A percentile compares a stretch with the other conserved stretches of the same genome.
These are phyloP conservation scores for Suillus subluteus DNA, from an alignment of 768 basidiomycete genomes.

Conservation along the genomic window DNA sequence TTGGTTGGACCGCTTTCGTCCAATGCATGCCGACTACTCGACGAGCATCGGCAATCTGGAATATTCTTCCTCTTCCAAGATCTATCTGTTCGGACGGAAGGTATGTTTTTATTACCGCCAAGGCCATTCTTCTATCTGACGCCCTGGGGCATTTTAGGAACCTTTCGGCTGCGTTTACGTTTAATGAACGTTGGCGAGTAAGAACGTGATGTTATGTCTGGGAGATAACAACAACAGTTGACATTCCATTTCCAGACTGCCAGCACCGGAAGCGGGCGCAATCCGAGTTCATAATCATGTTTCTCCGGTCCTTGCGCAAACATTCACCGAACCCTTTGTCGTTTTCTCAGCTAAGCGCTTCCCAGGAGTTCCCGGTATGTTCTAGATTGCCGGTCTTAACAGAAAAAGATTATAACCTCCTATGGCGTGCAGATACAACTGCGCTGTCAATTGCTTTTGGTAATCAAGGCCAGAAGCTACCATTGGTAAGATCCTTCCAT, in stretches of 20 bases:
- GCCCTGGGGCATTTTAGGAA: conserved; percentile 50
- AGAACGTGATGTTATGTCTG: conserved; percentile 42
- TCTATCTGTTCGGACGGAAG: conserved; percentile 91
- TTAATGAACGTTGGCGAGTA: conserved; percentile 92
- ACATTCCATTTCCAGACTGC: conserved; percentile 49
- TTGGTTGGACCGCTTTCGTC: conserved; percentile 89
- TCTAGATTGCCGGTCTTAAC: conserved; percentile 21
- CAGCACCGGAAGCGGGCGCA: conserved; percentile 74
- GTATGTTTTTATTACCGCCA: conserved; percentile 44
- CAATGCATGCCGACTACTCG: conserved; percentile 81
- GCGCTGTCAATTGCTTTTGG: conserved; percentile 87
- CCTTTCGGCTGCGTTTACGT: conserved; percentile 83
- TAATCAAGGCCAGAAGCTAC: conserved; percentile 89
- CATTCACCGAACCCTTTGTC: conserved; percentile 80
- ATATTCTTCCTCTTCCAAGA: conserved; percentile 97
- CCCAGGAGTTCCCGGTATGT: conserved; percentile 87
- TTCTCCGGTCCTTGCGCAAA: conserved; percentile 82
- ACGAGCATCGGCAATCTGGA: conserved; percentile 84
- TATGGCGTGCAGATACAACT: conserved; percentile 67
- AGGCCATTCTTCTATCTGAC: conserved; percentile 26
- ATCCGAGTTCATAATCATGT: conserved; percentile 64
- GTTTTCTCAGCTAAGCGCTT: conserved; percentile 95
- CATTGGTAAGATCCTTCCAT: conserved; percentile 60
- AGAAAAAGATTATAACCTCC: conserved; percentile 22
- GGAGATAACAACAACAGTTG: conserved; percentile 20